Percentiles rank a stretch among this genome's conserved stretches.
These are phyloP conservation scores for Camelina laxa DNA, from an alignment of 345 rosid species.

Conservation along the genomic window DNA sequence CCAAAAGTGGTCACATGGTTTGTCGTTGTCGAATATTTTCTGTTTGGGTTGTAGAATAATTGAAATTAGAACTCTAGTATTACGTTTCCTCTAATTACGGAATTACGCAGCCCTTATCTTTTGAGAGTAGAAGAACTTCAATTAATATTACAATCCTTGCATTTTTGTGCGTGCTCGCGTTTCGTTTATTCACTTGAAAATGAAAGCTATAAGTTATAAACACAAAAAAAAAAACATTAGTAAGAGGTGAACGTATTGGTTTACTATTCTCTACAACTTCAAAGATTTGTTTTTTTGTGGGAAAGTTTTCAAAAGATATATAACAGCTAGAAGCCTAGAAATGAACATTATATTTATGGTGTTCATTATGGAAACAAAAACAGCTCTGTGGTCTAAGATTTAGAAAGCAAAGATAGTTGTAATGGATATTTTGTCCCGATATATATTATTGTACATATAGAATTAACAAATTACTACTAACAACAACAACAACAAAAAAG, in stretches of 20 bases:
- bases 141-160: not conserved
- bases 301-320: not conserved
- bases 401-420: slow-evolving; percentile 21
- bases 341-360: not conserved
- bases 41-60: not conserved
- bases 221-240: not conserved
- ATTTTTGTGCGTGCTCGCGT: not conserved
- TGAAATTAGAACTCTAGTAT: not conserved
- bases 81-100: slow-evolving; percentile 10
- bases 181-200: not conserved
- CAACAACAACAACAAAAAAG: not conserved
- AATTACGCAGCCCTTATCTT: slow-evolving; percentile 6
- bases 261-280: not conserved
- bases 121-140: not conserved
- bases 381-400: not conserved
- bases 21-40: not conserved
- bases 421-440: not conserved
- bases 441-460: not conserved
- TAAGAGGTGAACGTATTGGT: not conserved
- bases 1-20: slow-evolving; percentile 27
- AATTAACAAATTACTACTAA: not conserved
- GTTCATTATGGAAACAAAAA: slow-evolving; percentile 2
- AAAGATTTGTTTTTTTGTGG: not conserved
- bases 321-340: slow-evolving; percentile 2
- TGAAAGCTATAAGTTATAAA: not conserved